Evolutionary conservation across 768 basidiomycete species (phyloP).

Genomic region (Termitomyces sp.): DNA sequence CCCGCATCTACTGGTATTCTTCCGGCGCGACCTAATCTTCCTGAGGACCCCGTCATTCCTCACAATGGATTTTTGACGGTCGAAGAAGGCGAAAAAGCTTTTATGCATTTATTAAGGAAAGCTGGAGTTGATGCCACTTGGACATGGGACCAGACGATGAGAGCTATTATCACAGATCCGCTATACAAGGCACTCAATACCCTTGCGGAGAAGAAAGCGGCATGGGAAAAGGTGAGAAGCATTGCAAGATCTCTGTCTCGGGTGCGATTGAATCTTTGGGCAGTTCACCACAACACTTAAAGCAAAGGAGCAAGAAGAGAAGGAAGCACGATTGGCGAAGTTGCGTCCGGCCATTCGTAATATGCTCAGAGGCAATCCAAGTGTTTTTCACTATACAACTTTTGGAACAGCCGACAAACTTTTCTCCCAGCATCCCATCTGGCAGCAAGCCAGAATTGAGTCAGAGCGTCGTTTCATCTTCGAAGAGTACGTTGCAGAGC

Average conservation of each 20-base stretch:
- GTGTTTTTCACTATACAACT: slow-evolving; percentile 88
- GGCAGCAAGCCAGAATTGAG: slow-evolving; percentile 83
- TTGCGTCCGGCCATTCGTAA: slow-evolving; percentile 82
- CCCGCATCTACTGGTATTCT: slow-evolving; percentile 54
- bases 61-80: slow-evolving; percentile 83
- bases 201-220: slow-evolving; percentile 89
- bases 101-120: slow-evolving; percentile 83
- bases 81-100: slow-evolving; percentile 93
- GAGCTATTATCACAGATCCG: slow-evolving; percentile 97
- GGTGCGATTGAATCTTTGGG: slow-evolving; percentile 4
- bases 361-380: slow-evolving; percentile 82
- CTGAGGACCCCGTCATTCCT: slow-evolving; percentile 84
- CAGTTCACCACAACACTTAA: slow-evolving; percentile 77
- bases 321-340: slow-evolving; percentile 76
- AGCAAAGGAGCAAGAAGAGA: slow-evolving; percentile 81
- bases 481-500: slow-evolving; percentile 83
- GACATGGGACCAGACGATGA: slow-evolving; percentile 99
- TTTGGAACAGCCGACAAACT: slow-evolving; percentile 84
- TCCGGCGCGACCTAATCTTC: slow-evolving; percentile 72
- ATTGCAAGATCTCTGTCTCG: neutral
- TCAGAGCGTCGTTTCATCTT: slow-evolving; percentile 84
- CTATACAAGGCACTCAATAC: slow-evolving; percentile 92
- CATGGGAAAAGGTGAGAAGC: slow-evolving; percentile 81
- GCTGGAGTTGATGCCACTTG: slow-evolving; percentile 87
- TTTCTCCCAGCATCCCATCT: slow-evolving; percentile 84